Evolutionary conservation across 306 rosid genomes (phyloP).

Genomic region (Delonix regia): DNA sequence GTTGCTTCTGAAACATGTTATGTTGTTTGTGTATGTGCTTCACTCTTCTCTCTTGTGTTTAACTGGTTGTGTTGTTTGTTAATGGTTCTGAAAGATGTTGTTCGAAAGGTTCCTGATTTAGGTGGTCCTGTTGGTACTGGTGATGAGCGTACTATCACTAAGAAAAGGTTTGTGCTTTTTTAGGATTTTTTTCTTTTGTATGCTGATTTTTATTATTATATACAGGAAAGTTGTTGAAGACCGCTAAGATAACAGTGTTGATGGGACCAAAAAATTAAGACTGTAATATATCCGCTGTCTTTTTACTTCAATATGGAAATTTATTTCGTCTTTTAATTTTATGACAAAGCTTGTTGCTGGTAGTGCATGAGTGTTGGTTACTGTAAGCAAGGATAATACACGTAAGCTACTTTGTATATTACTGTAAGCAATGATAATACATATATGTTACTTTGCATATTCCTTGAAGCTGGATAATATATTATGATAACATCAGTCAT

Average conservation of each 20-base stretch:
- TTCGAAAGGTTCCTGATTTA: conserved; percentile 78
- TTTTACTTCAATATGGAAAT: no score
- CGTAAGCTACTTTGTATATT: no score
- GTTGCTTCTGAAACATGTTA: background rate
- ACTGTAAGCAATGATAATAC: no score
- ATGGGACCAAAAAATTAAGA: conserved; percentile 56
- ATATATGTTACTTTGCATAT: background rate
- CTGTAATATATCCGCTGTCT: conserved; percentile 42
- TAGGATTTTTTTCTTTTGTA: background rate
- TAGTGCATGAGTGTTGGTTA: background rate
- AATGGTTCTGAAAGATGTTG: conserved; percentile 56
- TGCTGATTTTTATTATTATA: conserved; percentile 36
- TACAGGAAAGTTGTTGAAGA: conserved; percentile 65
- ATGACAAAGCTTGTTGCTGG: conserved; percentile 16
- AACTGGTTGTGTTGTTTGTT: conserved; percentile 35
- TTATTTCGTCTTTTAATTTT: no score
- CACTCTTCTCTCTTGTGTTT: conserved; percentile 11
- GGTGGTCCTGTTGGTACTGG: conserved; percentile 60
- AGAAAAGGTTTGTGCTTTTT: conserved; percentile 58
- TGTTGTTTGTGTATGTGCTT: conserved; percentile 29
- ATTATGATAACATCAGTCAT: no score
- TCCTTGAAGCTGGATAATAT: background rate
- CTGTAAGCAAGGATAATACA: no score
- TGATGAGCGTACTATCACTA: conserved; percentile 54
- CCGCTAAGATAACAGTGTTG: conserved; percentile 57